Evolutionary conservation across 2,329 filamentous ascomycete species (phyloP).

Genomic region (Amylocarpus encephaloides): DNA sequence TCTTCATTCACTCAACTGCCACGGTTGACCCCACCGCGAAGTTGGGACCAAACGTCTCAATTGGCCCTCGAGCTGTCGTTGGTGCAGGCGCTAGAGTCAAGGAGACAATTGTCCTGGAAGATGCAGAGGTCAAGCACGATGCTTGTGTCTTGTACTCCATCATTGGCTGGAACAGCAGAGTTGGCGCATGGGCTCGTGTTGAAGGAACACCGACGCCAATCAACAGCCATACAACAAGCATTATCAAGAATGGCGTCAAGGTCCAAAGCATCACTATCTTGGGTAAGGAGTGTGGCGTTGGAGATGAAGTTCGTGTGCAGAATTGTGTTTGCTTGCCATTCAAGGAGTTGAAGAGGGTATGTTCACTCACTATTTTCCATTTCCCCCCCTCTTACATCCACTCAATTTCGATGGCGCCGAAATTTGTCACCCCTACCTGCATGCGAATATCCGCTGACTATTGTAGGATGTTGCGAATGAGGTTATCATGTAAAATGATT

Average conservation of each 20-base stretch:
- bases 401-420: no score
- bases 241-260: slow-evolving; percentile 96
- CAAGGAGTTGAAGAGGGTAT: slow-evolving; percentile 93
- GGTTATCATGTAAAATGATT: slow-evolving; percentile 74
- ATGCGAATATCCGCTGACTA: slow-evolving; percentile 27
- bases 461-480: slow-evolving; percentile 74
- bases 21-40: slow-evolving; percentile 91
- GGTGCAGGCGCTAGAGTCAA: slow-evolving; percentile 88
- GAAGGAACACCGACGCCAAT: slow-evolving; percentile 89
- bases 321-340: slow-evolving; percentile 97
- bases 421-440: not conserved
- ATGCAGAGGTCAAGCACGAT: slow-evolving; percentile 93
- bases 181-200: slow-evolving; percentile 96
- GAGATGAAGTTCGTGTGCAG: slow-evolving; percentile 90
- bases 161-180: slow-evolving; percentile 91
- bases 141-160: slow-evolving; percentile 94
- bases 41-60: slow-evolving; percentile 92
- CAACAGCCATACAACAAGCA: slow-evolving; percentile 83
- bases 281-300: slow-evolving; percentile 91
- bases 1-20: slow-evolving; percentile 91
- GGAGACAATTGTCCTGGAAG: slow-evolving; percentile 92
- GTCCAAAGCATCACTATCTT: slow-evolving; percentile 97
- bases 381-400: no score
- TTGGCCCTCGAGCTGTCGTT: slow-evolving; percentile 80
- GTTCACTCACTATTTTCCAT: slow-evolving; percentile 33